These are phyloP conservation scores for Penicillium canescens DNA, from an alignment of 495 filamentous ascomycete species.

Conservation along the genomic window DNA sequence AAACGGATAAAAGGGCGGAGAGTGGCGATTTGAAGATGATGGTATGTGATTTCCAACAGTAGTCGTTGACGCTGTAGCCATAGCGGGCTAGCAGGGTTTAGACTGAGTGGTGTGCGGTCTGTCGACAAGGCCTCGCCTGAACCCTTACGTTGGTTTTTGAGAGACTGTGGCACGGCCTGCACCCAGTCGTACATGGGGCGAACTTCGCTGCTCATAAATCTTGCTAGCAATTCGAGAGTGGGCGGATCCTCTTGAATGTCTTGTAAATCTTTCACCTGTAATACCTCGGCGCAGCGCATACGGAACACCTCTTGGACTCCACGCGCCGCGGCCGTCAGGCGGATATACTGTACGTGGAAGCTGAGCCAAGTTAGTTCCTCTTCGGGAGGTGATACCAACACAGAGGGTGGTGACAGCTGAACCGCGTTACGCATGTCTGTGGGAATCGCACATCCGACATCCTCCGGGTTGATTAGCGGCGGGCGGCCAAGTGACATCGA, in stretches of 20 bases:
- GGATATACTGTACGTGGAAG: slow-evolving; percentile 17
- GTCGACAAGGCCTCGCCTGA: slow-evolving; percentile 39
- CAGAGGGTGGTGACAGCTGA: slow-evolving; percentile 1
- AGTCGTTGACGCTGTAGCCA: slow-evolving; percentile 35
- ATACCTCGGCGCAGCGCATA: background rate
- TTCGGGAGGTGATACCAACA: slow-evolving; percentile 3
- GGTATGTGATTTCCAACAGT: slow-evolving; percentile 30
- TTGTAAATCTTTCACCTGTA: background rate
- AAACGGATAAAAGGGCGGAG: slow-evolving; percentile 31
- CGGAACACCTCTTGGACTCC: slow-evolving; percentile 3
- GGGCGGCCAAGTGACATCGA: slow-evolving; percentile 9
- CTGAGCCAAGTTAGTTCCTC: slow-evolving; percentile 18
- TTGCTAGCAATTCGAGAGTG: slow-evolving; percentile 24
- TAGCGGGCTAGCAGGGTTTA: slow-evolving; percentile 34
- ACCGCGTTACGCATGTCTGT: slow-evolving; percentile 1
- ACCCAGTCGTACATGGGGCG: slow-evolving; percentile 33
- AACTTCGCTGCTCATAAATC: slow-evolving; percentile 28
- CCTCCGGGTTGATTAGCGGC: background rate
- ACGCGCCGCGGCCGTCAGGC: slow-evolving; percentile 1
- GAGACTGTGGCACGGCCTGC: slow-evolving; percentile 32
- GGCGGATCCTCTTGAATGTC: slow-evolving; percentile 9
- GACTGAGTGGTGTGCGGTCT: slow-evolving; percentile 32
- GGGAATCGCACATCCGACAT: background rate
- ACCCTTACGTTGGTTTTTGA: slow-evolving; percentile 33
- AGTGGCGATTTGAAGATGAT: slow-evolving; percentile 22